phyloP scores from a whole-genome alignment of 2,329 filamentous ascomycete genomes.

The Atkinsonella hypoxylon region DNA sequence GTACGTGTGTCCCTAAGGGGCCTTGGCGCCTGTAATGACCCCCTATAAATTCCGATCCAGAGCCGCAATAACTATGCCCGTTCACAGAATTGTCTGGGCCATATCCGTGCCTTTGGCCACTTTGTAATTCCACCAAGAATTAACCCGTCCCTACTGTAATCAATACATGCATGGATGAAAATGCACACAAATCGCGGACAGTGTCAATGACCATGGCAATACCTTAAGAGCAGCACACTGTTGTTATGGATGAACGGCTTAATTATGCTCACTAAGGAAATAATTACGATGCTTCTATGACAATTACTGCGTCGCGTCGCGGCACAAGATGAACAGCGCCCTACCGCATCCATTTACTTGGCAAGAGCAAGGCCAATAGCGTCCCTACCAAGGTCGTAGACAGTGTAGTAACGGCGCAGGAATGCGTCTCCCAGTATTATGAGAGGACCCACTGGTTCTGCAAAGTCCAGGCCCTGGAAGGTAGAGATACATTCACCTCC shows the following conservation, averaged over 20 bases:
- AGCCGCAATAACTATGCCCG: neutral
- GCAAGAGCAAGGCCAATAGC: constrained; percentile 82
- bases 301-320: too few species aligned
- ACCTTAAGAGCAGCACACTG: too few species aligned
- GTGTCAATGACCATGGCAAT: too few species aligned
- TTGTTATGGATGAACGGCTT: neutral
- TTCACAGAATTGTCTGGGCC: neutral
- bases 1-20: neutral
- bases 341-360: constrained; percentile 35
- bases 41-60: neutral
- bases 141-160: neutral
- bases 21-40: neutral
- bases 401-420: constrained; percentile 81
- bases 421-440: constrained; percentile 88
- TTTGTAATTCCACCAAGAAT: too few species aligned
- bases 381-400: constrained; percentile 87
- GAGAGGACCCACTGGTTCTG: constrained; percentile 77
- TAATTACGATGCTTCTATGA: too few species aligned
- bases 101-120: too few species aligned
- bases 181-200: neutral
- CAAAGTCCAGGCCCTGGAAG: constrained; percentile 94
- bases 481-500: constrained; percentile 93
- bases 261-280: neutral
- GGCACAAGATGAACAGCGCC: too few species aligned
- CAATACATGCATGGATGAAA: neutral